Evolutionary conservation across 257 asterid genomes (phyloP).

Genomic region (Verbascum thapsus): DNA sequence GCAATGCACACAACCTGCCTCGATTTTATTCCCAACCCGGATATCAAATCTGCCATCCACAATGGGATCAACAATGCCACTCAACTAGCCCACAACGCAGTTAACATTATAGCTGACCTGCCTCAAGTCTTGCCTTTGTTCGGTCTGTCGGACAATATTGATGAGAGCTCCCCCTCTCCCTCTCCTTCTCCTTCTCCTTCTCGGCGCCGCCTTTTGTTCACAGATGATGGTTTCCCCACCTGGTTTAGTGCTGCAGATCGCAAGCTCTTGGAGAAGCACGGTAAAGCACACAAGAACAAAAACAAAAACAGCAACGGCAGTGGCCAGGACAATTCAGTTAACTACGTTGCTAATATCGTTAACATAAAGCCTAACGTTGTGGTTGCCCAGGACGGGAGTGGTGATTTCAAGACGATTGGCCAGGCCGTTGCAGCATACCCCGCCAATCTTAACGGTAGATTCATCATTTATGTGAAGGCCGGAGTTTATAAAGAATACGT

Average conservation of each 20-base stretch:
- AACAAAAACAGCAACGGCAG: too few relatives aligned
- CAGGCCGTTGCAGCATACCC: slow-evolving; percentile 61
- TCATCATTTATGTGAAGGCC: slow-evolving; percentile 60
- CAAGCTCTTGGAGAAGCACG: slow-evolving; percentile 40
- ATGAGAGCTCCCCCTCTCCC: too few relatives aligned
- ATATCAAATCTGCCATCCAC: slow-evolving; percentile 42
- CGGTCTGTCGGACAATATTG: too few relatives aligned
- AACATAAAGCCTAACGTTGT: slow-evolving; percentile 42
- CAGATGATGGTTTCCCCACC: slow-evolving; percentile 40
- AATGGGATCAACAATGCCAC: slow-evolving; percentile 48
- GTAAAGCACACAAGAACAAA: background rate
- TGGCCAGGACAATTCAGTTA: too few relatives aligned
- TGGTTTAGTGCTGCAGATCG: slow-evolving; percentile 65
- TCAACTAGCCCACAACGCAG: slow-evolving; percentile 68
- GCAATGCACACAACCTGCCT: slow-evolving; percentile 50
- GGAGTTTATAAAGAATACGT: slow-evolving; percentile 64
- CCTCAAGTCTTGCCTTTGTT: slow-evolving; percentile 29
- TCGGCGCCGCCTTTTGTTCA: slow-evolving; percentile 25
- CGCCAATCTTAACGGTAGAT: slow-evolving; percentile 47
- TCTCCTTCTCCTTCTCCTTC: too few relatives aligned
- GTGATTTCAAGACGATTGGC: slow-evolving; percentile 45
- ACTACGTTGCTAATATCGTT: too few relatives aligned
- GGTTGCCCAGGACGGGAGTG: slow-evolving; percentile 78
- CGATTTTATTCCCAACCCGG: slow-evolving; percentile 45
- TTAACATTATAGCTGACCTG: slow-evolving; percentile 51